These are phyloP conservation scores for Psidium friedrichsthalianum DNA, from an alignment of 345 rosid species.

Conservation along the genomic window DNA sequence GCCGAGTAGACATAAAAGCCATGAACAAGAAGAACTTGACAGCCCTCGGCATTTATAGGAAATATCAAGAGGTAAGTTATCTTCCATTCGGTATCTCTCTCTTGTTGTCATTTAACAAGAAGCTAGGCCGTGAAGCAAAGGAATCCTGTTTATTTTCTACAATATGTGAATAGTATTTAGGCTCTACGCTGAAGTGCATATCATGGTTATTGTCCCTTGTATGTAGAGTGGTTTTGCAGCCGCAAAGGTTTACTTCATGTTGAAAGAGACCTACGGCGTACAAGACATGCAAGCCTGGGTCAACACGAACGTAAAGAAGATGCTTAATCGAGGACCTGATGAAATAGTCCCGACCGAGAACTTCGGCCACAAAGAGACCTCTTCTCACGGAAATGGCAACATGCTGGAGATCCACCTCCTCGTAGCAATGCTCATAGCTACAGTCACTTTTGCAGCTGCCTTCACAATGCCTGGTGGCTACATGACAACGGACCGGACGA, in stretches of 20 bases:
- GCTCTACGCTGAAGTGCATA: background rate
- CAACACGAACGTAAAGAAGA: background rate
- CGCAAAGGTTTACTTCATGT: constrained; percentile 12
- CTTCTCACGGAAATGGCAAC: background rate
- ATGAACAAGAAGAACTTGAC: constrained; percentile 8
- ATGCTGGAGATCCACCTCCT: constrained; percentile 10
- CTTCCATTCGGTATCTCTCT: background rate
- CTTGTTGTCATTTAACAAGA: background rate
- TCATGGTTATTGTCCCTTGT: background rate
- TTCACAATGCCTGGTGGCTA: constrained; percentile 2
- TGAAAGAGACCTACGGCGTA: constrained; percentile 6
- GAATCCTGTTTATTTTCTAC: background rate
- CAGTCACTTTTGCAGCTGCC: constrained; percentile 13
- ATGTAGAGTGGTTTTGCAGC: constrained; percentile 13
- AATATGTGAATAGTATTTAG: background rate
- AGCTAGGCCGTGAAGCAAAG: background rate
- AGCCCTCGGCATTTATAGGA: constrained; percentile 1
- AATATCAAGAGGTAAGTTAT: constrained; percentile 2
- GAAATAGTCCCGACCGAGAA: background rate
- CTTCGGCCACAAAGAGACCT: background rate
- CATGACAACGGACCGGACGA: background rate
- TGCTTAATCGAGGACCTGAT: background rate
- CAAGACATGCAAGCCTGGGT: constrained; percentile 14
- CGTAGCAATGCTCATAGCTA: constrained; percentile 14
- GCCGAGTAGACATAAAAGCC: background rate